Evolutionary conservation across 192 early-diverging fungal genomes (phyloP).

Genomic region (Gigaspora rosea): DNA sequence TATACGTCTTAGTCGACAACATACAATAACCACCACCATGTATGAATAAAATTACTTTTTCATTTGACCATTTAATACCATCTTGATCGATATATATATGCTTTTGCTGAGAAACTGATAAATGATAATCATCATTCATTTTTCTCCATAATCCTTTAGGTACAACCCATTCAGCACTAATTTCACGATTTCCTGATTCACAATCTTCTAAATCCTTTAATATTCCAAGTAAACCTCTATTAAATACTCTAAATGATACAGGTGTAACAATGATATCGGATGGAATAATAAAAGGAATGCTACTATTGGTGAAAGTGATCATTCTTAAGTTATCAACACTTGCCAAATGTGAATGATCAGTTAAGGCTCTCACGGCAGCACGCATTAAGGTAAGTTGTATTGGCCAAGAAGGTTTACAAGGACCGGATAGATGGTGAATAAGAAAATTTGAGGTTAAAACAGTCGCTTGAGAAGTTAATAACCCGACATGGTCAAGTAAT

Average conservation of each 20-base stretch:
- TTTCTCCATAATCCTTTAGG: constrained; percentile 24
- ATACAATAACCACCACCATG: constrained; percentile 78
- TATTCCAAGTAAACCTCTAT: constrained; percentile 14
- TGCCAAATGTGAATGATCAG: constrained; percentile 17
- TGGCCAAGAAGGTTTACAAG: constrained; percentile 51
- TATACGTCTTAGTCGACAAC: constrained; percentile 49
- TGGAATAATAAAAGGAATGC: neutral
- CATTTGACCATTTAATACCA: constrained; percentile 32
- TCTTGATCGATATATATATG: constrained; percentile 20
- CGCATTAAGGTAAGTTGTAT: constrained; percentile 28
- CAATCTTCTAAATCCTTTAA: constrained; percentile 2
- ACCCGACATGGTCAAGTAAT: constrained; percentile 15
- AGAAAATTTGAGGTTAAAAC: constrained; percentile 37
- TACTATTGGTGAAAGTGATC: neutral
- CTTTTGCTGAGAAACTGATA: neutral
- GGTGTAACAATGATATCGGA: constrained; percentile 27
- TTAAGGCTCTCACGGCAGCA: constrained; percentile 16
- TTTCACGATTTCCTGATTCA: constrained; percentile 3
- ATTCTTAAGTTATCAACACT: constrained; percentile 5
- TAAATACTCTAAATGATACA: constrained; percentile 20
- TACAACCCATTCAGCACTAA: constrained; percentile 30
- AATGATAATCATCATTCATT: constrained; percentile 26
- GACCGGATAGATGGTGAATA: constrained; percentile 42
- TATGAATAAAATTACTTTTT: constrained; percentile 58
- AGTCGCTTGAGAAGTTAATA: constrained; percentile 30